Percentiles rank a stretch among this genome's conserved stretches.
These are phyloP conservation scores for Kodamaea fungicola DNA, from an alignment of 1,139 yeast species.

Conservation along the genomic window DNA sequence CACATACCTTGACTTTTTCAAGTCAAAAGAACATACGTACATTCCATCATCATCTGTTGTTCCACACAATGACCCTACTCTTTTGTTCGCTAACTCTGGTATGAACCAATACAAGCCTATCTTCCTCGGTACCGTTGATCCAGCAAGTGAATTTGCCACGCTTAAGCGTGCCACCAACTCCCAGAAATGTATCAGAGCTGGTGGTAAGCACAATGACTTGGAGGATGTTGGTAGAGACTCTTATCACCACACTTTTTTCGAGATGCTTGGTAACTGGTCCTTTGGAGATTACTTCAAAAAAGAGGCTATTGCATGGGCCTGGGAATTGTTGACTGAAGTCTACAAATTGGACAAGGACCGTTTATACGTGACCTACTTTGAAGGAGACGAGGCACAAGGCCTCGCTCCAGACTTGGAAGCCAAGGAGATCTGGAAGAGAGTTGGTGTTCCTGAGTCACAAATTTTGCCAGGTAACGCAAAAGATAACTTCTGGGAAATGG, in stretches of 20 bases:
- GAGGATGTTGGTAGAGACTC: slow-evolving; percentile 98
- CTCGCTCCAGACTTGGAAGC: slow-evolving; percentile 94
- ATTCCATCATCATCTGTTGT: slow-evolving; percentile 93
- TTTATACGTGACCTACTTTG: slow-evolving; percentile 92
- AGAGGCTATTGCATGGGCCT: slow-evolving; percentile 84
- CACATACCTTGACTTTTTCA: slow-evolving; percentile 80
- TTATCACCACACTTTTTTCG: slow-evolving; percentile 96
- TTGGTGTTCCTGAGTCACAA: slow-evolving; percentile 89
- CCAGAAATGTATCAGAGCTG: slow-evolving; percentile 98
- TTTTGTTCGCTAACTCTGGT: slow-evolving; percentile 95
- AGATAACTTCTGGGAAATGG: slow-evolving; percentile 99
- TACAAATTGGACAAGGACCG: slow-evolving; percentile 77
- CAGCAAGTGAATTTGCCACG: slow-evolving; percentile 78
- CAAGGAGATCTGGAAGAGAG: slow-evolving; percentile 75
- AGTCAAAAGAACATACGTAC: slow-evolving; percentile 62
- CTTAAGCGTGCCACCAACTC: slow-evolving; percentile 91
- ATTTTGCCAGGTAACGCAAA: slow-evolving; percentile 85
- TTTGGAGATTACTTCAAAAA: slow-evolving; percentile 97
- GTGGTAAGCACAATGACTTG: slow-evolving; percentile 97
- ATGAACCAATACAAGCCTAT: slow-evolving; percentile 98
- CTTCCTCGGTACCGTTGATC: slow-evolving; percentile 95
- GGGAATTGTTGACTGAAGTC: slow-evolving; percentile 85
- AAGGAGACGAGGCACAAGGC: slow-evolving; percentile 83
- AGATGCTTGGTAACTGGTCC: slow-evolving; percentile 99
- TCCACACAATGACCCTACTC: slow-evolving; percentile 96